These are phyloP conservation scores for Deakozyma indianensis DNA, from an alignment of 805 yeast genomes.

Conservation along the genomic window DNA sequence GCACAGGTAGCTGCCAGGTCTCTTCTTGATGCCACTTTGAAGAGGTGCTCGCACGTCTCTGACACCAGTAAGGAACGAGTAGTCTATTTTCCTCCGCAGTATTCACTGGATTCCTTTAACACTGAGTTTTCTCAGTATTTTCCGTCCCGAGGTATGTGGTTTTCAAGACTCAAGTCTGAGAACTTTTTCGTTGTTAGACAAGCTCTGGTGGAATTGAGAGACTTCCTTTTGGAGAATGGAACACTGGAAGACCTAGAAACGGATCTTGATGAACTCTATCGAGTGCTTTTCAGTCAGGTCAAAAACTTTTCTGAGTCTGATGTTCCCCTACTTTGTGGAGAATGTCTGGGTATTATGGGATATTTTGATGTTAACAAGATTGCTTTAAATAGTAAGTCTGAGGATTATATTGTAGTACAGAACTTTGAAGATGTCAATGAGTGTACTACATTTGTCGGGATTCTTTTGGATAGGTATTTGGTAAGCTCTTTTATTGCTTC, in stretches of 20 bases:
- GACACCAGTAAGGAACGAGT: background rate
- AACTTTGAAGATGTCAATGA: conserved; percentile 54
- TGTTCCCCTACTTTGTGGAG: conserved; percentile 6
- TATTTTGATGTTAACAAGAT: conserved; percentile 53
- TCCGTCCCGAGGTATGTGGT: background rate
- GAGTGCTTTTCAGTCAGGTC: background rate
- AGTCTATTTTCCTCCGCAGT: background rate
- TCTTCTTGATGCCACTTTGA: background rate
- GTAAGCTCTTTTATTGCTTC: conserved; percentile 84
- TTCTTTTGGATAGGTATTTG: conserved; percentile 53
- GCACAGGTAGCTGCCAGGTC: background rate
- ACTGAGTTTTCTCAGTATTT: background rate
- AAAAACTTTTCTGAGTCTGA: background rate
- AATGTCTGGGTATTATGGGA: conserved; percentile 64
- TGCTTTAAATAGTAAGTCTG: conserved; percentile 27
- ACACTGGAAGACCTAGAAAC: background rate
- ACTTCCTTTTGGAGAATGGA: background rate
- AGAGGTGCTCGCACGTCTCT: background rate
- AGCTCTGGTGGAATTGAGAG: background rate
- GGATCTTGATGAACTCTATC: background rate
- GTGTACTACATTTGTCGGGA: conserved; percentile 45
- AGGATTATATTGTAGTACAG: conserved; percentile 35
- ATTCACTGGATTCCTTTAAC: background rate
- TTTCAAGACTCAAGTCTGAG: background rate
- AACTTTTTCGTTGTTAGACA: conserved; percentile 1